phyloP scores from a whole-genome alignment of 208 protist species.

The Endotrypanum monterogeii region DNA sequence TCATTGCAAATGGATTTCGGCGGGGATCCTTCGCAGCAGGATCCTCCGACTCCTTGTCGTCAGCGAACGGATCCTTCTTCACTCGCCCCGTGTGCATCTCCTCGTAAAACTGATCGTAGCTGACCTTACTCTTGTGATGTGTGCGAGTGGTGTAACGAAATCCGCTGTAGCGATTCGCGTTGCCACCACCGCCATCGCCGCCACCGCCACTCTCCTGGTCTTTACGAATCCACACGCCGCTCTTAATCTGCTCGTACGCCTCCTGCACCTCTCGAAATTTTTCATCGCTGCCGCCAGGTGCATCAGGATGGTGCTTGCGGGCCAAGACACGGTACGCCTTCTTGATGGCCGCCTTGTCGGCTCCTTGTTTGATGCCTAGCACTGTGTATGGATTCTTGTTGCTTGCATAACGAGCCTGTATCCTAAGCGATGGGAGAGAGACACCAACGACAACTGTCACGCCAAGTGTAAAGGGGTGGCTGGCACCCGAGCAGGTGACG shows the following conservation, averaged over 20 bases:
- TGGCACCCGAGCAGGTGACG: not conserved
- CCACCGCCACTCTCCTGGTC: slow-evolving; percentile 36
- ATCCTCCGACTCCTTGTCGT: slow-evolving; percentile 68
- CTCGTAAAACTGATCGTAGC: slow-evolving; percentile 90
- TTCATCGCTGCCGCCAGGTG: slow-evolving; percentile 83
- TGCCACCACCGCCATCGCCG: slow-evolving; percentile 40
- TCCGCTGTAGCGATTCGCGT: slow-evolving; percentile 78
- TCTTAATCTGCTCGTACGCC: slow-evolving; percentile 92
- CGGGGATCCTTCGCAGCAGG: slow-evolving; percentile 52
- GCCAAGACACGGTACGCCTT: slow-evolving; percentile 90
- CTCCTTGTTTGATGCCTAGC: slow-evolving; percentile 83
- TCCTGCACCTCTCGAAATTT: slow-evolving; percentile 90
- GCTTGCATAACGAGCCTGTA: slow-evolving; percentile 45
- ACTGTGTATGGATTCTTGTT: slow-evolving; percentile 91
- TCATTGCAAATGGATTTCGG: slow-evolving; percentile 78
- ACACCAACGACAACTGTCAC: slow-evolving; percentile 12
- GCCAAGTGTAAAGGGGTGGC: slow-evolving; percentile 9
- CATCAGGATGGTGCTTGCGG: slow-evolving; percentile 91
- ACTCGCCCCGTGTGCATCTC: slow-evolving; percentile 92
- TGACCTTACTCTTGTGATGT: slow-evolving; percentile 78
- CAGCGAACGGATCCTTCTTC: slow-evolving; percentile 74
- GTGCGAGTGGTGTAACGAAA: slow-evolving; percentile 90
- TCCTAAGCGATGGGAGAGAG: slow-evolving; percentile 1
- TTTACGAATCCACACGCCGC: slow-evolving; percentile 82
- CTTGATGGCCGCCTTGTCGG: slow-evolving; percentile 86